Conservation (phyloP, 2,329 filamentous ascomycete genomes). For the Xylaria sp. region DNA sequence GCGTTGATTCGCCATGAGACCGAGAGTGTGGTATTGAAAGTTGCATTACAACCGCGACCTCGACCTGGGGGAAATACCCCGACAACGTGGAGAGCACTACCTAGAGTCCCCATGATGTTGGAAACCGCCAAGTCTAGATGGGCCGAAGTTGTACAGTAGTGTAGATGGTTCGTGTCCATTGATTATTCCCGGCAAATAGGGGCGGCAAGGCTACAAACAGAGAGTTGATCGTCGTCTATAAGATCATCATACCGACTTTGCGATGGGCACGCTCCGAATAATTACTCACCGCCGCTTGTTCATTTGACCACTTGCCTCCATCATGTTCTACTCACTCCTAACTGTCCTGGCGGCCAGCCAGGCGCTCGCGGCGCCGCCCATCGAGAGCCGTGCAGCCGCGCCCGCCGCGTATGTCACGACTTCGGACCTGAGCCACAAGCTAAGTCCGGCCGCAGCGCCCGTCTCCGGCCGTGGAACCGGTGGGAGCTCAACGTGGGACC, state of each 20-base stretch:
- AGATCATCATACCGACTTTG: background rate
- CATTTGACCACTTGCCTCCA: background rate
- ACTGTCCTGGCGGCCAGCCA: conserved; percentile 38
- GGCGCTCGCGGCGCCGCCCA: conserved; percentile 30
- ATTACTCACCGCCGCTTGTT: conserved; percentile 1
- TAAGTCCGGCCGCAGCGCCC: conserved; percentile 51
- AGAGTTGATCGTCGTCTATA: background rate
- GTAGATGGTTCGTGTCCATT: background rate
- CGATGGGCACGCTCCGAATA: background rate
- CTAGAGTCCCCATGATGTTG: background rate
- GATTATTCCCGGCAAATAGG: background rate
- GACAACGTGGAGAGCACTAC: background rate
- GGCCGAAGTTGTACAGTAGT: background rate
- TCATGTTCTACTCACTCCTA: conserved; percentile 39
- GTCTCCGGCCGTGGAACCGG: conserved; percentile 50
- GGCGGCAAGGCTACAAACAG: conserved; percentile 24
- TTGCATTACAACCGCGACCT: conserved; percentile 7
- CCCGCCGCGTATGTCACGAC: conserved; percentile 52
- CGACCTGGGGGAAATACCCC: conserved; percentile 4
- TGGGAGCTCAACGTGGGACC: conserved; percentile 52
- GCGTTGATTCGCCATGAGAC: conserved; percentile 28
- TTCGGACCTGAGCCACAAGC: conserved; percentile 52
- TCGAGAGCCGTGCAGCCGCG: conserved; percentile 35
- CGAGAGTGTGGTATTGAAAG: conserved; percentile 10
- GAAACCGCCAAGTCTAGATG: background rate